Evolutionary conservation across 2,329 filamentous ascomycete genomes (phyloP), one percentile per base, ranked within the genome.

Genomic region (Trichoderma afroharzianum): DNA sequence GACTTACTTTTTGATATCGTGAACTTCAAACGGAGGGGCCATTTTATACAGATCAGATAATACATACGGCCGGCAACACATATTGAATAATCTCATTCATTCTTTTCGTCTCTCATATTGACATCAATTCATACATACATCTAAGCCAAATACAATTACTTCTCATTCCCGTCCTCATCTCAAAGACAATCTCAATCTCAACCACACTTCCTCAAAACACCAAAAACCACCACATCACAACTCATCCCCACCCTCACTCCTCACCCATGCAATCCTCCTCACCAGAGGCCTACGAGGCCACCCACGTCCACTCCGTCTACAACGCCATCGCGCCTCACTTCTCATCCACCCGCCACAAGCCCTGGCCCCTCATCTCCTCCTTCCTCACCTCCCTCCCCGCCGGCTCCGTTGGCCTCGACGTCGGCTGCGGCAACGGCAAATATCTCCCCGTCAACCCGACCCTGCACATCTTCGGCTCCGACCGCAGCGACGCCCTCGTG

Each of bases 381-480:
- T 98, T 98, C 80, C 87, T 98, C 43, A 83, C 85, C 63, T 83
- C 84, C 36, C 88, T 92, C 62, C 79, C 86, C 0, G 83, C 90
- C 14, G 95, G 95, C 30, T 88, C 93, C 63, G 83, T 98, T 70
- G 96, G 96, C 11, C 86, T 97, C 36, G 96, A 99, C 81, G 87
- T 98, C 71, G 96, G 96, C 73, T 98, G 96, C 82, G 96, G 96
- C 72, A 99, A 99, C 83, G 96, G 96, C 76, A 98, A 98, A 85
- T 98, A 98, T 80, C 85, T 98, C 73, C 85, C 88, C 72, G 92
- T 97, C 71, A 97, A 97, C 82, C 87, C 86, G 26, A 82, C 88
- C 76, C 83, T 97, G 63, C 94, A 93, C 83, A 91, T 98, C 68
- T 80, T 98, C 72, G 95, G 90, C 71, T 95, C 92, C 70, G 96